Base-by-base conservation (phyloP, 768 basidiomycete species). In the Fomitopsis serialis region DNA sequence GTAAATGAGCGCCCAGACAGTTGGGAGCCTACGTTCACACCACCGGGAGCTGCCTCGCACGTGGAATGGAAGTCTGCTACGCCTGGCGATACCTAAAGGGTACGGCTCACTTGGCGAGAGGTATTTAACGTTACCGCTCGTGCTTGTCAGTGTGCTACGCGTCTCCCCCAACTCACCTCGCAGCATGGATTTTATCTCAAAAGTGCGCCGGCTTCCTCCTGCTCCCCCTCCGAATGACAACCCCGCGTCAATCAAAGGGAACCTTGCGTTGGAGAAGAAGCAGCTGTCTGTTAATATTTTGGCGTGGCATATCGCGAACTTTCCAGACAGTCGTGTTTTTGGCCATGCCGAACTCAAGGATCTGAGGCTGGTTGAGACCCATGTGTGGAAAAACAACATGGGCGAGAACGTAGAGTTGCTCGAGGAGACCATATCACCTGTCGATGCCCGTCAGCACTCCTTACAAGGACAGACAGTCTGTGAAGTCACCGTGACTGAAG, bases 181-280 rank as follows among this genome's bases (percentile, higher is more conserved):
- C 37, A 40, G 19, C 37, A 40, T 40, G 37, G 37, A 49, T 27
- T 23, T 45, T 24, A 6, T 47, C 36, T 22, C 40, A 7, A 44
- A 35, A 44, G 42, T 29, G 25, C 50, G 34, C 36, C 19, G 35
- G 19, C 45, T 56, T 15, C 55, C 55, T 47, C 3, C 50, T 34
- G 65, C 65, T 2, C 56, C 57, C 13, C 35, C 57, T 2, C 65
- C 63, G n/a, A 66, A 66, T 43, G 50, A 64, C 35, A 58, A 63
- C 48, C 36, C 58, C 2, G 47, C 58, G 0, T 23, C 40, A 1
- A 58, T 66, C n/a, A 54, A 54, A 37, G 62, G 60, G 19, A 64
- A 63, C 53, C 32, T 64, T 27, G 17, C 58, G 0, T n/a, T 52
- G 2, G 60, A 63, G 19, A 29, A 49, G 29, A 63, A 62, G 29